Percentiles rank a stretch among this genome's conserved stretches.
These are phyloP conservation scores for Ogataea angusta DNA, from an alignment of 805 yeast species.

Conservation along the genomic window DNA sequence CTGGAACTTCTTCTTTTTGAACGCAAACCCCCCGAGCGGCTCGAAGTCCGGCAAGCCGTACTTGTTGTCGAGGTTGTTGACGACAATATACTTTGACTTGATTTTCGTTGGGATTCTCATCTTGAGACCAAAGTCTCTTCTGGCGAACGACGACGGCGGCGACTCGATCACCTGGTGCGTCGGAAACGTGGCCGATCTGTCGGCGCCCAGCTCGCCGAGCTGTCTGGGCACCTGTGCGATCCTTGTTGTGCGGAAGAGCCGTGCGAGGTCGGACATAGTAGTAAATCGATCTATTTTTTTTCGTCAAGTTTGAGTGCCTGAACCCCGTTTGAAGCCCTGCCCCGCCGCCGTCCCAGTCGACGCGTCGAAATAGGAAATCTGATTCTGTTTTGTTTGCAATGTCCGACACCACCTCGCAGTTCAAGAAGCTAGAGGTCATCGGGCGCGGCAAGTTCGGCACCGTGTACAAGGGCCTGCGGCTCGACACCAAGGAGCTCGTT, in stretches of 20 bases:
- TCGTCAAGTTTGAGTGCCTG: neutral
- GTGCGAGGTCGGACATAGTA: conserved; percentile 27
- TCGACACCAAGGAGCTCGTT: conserved; percentile 69
- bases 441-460: conserved; percentile 98
- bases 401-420: conserved; percentile 26
- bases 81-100: conserved; percentile 56
- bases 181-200: conserved; percentile 41
- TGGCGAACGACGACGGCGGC: conserved; percentile 55
- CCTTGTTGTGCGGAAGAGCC: conserved; percentile 30
- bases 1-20: conserved; percentile 63
- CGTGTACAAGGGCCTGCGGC: conserved; percentile 81
- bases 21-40: conserved; percentile 53
- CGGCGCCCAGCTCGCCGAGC: conserved; percentile 25
- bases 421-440: conserved; percentile 81
- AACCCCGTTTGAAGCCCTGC: conserved; percentile 1
- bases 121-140: conserved; percentile 78
- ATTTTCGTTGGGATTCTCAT: conserved; percentile 61
- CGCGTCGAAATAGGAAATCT: conserved; percentile 5
- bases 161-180: conserved; percentile 74
- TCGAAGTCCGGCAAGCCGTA: conserved; percentile 72
- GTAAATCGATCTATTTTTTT: conserved; percentile 19
- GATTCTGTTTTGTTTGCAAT: conserved; percentile 2
- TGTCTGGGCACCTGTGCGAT: conserved; percentile 34
- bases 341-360: conserved; percentile 1
- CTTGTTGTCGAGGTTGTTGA: conserved; percentile 63